Percentiles rank a stretch among this genome's conserved stretches.
phyloP scores from a whole-genome alignment of 345 rosid genomes.

The Corymbia maculata region DNA sequence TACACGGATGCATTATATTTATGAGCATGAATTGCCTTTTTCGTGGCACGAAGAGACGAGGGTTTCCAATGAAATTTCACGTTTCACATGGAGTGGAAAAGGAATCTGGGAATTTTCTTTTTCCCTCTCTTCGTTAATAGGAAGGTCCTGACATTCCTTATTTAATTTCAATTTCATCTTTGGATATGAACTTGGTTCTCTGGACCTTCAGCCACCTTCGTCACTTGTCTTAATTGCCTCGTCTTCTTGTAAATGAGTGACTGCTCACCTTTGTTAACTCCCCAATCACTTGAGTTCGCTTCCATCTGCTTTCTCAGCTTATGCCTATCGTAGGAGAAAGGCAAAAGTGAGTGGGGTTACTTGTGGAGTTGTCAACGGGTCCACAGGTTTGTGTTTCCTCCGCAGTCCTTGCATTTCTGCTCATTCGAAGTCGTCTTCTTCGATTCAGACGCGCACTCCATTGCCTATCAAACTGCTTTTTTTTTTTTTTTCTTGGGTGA shows the following conservation, averaged over 20 bases:
- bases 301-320: background rate
- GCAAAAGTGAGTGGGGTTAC: conserved; percentile 65
- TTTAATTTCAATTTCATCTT: background rate
- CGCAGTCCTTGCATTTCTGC: background rate
- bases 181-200: conserved; percentile 19
- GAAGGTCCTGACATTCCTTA: conserved; percentile 5
- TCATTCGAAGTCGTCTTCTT: background rate
- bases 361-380: conserved; percentile 64
- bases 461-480: background rate
- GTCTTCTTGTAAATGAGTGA: conserved; percentile 28
- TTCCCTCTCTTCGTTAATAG: conserved; percentile 9
- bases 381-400: conserved; percentile 51
- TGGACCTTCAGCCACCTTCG: conserved; percentile 3
- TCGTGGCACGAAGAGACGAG: conserved; percentile 23
- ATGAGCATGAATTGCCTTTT: background rate
- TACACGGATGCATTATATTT: background rate
- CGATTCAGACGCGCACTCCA: background rate
- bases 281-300: background rate
- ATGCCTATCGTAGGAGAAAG: background rate
- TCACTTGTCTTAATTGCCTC: background rate
- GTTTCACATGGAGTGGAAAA: background rate
- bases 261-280: background rate
- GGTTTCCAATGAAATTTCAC: conserved; percentile 7
- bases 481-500: background rate
- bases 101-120: conserved; percentile 7